Percentiles rank a stretch among this genome's conserved stretches.
These are phyloP conservation scores for Trichoderma lentiforme DNA, from an alignment of 2,329 filamentous ascomycete genomes.

Conservation along the genomic window DNA sequence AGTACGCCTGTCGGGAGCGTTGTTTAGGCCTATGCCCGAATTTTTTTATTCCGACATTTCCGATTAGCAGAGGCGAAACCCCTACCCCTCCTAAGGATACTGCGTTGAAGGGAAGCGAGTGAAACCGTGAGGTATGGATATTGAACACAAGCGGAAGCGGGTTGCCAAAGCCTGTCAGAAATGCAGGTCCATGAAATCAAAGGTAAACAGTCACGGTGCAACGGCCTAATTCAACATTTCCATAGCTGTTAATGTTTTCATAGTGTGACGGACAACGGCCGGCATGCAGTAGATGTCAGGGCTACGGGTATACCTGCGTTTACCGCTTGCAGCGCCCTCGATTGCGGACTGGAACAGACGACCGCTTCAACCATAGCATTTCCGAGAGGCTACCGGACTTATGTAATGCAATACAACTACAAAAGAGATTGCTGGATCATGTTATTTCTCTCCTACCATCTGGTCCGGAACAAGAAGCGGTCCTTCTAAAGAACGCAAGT, in stretches of 20 bases:
- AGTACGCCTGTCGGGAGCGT: neutral
- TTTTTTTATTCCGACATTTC: neutral
- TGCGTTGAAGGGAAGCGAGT: neutral
- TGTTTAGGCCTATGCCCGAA: neutral
- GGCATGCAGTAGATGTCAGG: neutral
- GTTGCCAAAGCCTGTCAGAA: neutral
- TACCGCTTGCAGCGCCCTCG: neutral
- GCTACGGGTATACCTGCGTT: neutral
- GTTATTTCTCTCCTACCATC: neutral
- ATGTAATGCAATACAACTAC: neutral
- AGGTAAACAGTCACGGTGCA: neutral
- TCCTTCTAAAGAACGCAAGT: neutral
- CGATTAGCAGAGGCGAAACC: neutral
- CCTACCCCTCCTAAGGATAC: neutral
- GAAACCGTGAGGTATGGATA: neutral
- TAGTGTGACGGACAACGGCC: neutral
- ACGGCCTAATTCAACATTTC: neutral
- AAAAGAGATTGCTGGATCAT: neutral
- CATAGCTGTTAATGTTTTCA: neutral
- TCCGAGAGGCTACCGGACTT: neutral
- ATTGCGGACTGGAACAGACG: neutral
- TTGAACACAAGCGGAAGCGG: neutral
- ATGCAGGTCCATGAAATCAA: neutral
- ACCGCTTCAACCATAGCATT: neutral
- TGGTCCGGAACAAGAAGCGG: neutral